A percentile compares a stretch with the other conserved stretches of the same genome.
These are phyloP conservation scores for Pogostemon cablin DNA, from an alignment of 257 asterid species.

Conservation along the genomic window DNA sequence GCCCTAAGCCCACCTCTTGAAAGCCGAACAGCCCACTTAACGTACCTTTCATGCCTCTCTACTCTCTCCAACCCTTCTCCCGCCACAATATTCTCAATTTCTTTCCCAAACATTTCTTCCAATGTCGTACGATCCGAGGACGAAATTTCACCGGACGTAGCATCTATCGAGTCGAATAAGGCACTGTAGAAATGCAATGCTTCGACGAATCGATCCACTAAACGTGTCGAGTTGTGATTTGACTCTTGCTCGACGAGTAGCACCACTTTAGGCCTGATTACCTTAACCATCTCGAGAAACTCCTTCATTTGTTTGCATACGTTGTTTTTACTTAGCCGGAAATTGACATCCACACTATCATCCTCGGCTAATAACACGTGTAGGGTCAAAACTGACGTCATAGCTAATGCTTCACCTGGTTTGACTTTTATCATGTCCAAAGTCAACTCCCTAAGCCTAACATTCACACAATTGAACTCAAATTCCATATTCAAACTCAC, in stretches of 20 bases:
- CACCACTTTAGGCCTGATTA: conserved; percentile 42
- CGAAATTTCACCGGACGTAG: conserved; percentile 36
- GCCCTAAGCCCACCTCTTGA: conserved; percentile 47
- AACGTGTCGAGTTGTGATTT: conserved; percentile 43
- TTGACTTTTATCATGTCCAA: conserved; percentile 44
- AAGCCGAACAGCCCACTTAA: conserved; percentile 48
- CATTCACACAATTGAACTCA: conserved; percentile 41
- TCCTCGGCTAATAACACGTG: conserved; percentile 53
- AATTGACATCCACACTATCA: conserved; percentile 38
- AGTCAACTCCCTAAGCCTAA: conserved; percentile 37
- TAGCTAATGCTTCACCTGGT: conserved; percentile 48
- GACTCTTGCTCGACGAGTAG: conserved; percentile 59
- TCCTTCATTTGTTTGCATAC: conserved; percentile 38
- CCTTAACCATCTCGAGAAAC: conserved; percentile 44
- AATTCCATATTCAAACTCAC: conserved; percentile 39
- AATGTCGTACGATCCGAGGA: conserved; percentile 39
- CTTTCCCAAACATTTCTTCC: conserved; percentile 58
- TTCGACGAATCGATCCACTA: conserved; percentile 51
- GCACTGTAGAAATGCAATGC: conserved; percentile 62
- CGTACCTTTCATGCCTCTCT: conserved; percentile 58
- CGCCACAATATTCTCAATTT: conserved; percentile 59
- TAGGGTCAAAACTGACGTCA: conserved; percentile 48
- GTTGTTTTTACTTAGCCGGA: conserved; percentile 33
- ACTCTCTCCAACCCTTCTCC: conserved; percentile 56
- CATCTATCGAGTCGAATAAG: conserved; percentile 44